Evolutionary conservation across 2,329 filamentous ascomycete species (phyloP), one percentile per base, ranked within the genome.

Genomic region (Fusarium caatingaense): DNA sequence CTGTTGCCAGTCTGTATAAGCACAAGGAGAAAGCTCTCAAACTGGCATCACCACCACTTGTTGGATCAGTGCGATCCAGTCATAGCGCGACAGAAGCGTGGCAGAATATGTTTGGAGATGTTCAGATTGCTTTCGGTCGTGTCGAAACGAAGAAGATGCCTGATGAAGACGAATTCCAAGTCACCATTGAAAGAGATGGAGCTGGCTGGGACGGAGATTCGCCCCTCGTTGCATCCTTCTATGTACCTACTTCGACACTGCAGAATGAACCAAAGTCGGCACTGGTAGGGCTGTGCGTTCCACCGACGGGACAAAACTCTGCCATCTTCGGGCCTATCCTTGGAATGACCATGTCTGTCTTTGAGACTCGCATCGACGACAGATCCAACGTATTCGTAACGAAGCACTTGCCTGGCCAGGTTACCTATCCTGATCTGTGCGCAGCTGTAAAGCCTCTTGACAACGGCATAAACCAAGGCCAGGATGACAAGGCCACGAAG

Each of bases 61-160:
- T 78, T 27, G 79, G 72, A 21, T 78, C 75, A 1, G 51, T 80
- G 20, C 74, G 71, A n/a, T 68, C 76, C 12, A 64, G 72, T 3
- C 61, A 70, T 8, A 50, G 65, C 13, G 68, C 74, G 4, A 46
- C 67, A 15, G 61, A 68, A 23, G 64, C 72, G 46, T 82, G 77
- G 77, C 74, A 78, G 28, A 80, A 78, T 63, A 66, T 79, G 16
- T 85, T 81, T 68, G 71, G 76, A 6, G 77, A 81, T 58, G 74
- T 83, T 15, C 83, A 85, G 1, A 66, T 84, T 30, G 60, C 72
- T 7, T 84, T 85, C 68, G 84, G 83, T 16, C 76, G 72, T 0
- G 57, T 82, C 15, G 72, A 72, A 49, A 66, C 72, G 1, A 56
- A 47, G 3, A 78, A 78, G 0, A 30, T 70, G 7, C 65, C 64